Evolutionary conservation across 2,329 filamentous ascomycete species (phyloP).

Genomic region (Botrytis medusae): DNA sequence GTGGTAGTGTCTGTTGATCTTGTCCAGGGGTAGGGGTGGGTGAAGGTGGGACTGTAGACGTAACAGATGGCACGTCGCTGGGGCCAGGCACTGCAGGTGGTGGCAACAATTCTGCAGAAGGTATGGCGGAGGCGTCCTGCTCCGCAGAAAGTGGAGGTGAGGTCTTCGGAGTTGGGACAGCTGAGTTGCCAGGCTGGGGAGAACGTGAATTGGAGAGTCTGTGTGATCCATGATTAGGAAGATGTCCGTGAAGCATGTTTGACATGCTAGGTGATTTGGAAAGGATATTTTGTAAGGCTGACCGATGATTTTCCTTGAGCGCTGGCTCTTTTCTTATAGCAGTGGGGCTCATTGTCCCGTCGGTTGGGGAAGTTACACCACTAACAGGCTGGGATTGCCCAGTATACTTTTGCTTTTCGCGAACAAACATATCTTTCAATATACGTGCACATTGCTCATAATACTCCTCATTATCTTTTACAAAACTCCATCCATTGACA

Average conservation of each 20-base stretch:
- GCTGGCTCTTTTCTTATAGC: slow-evolving; percentile 29
- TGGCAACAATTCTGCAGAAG: slow-evolving; percentile 33
- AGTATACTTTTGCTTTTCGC: slow-evolving; percentile 66
- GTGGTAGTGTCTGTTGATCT: slow-evolving; percentile 39
- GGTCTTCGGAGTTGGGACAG: slow-evolving; percentile 33
- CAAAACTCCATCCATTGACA: slow-evolving; percentile 99
- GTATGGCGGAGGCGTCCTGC: slow-evolving; percentile 32
- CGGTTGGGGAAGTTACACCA: slow-evolving; percentile 27
- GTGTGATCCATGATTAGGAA: slow-evolving; percentile 39
- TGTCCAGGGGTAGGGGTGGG: slow-evolving; percentile 23
- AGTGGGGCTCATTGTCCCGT: slow-evolving; percentile 26
- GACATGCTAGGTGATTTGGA: slow-evolving; percentile 62
- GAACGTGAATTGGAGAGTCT: slow-evolving; percentile 46
- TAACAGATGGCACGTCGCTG: slow-evolving; percentile 26
- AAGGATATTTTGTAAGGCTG: slow-evolving; percentile 57
- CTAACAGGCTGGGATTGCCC: slow-evolving; percentile 41
- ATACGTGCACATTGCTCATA: slow-evolving; percentile 90
- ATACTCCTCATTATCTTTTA: slow-evolving; percentile 98
- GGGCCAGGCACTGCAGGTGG: slow-evolving; percentile 31
- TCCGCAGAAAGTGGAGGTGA: slow-evolving; percentile 34
- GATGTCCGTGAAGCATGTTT: slow-evolving; percentile 48
- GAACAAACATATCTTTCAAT: slow-evolving; percentile 81
- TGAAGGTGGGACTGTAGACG: slow-evolving; percentile 31
- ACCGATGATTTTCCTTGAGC: slow-evolving; percentile 47
- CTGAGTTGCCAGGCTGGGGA: slow-evolving; percentile 43